phyloP scores from a whole-genome alignment of 441 rosid species.

The Pelargonium cotyledonis region DNA sequence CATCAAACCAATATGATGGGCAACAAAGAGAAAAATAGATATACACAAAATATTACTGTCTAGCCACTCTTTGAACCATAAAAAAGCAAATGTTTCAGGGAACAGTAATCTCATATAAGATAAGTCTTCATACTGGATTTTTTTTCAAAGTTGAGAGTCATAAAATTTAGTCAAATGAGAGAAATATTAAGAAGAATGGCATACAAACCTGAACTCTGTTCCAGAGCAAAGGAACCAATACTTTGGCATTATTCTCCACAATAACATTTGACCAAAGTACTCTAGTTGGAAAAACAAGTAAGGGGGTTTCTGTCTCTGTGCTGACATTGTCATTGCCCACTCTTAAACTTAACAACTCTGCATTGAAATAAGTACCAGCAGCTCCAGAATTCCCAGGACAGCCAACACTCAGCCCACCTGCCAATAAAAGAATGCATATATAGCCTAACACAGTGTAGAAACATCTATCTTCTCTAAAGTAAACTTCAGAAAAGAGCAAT shows the following conservation, averaged over 20 bases:
- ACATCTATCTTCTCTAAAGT: slow-evolving; percentile 6
- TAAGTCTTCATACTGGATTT: neutral
- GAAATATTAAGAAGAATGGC: neutral
- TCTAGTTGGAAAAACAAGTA: slow-evolving; percentile 83
- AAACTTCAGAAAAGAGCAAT: neutral
- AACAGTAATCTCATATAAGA: neutral
- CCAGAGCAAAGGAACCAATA: slow-evolving; percentile 93
- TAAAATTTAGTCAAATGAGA: neutral
- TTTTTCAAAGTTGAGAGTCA: no score
- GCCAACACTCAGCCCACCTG: slow-evolving; percentile 85
- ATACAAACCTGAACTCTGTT: slow-evolving; percentile 82
- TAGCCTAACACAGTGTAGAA: slow-evolving; percentile 5
- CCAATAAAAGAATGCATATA: slow-evolving; percentile 23
- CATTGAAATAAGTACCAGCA: slow-evolving; percentile 94
- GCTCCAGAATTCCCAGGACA: slow-evolving; percentile 93
- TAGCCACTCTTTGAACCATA: neutral
- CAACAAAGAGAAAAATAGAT: slow-evolving; percentile 12
- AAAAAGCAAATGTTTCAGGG: slow-evolving; percentile 13
- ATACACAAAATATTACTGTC: neutral
- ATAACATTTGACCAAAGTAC: slow-evolving; percentile 88
- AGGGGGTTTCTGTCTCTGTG: slow-evolving; percentile 92
- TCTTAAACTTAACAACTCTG: slow-evolving; percentile 73
- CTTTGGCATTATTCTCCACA: slow-evolving; percentile 90
- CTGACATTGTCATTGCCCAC: slow-evolving; percentile 79
- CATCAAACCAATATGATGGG: neutral